phyloP scores from a whole-genome alignment of 495 filamentous ascomycete species.

The Penicillium malachiteum region DNA sequence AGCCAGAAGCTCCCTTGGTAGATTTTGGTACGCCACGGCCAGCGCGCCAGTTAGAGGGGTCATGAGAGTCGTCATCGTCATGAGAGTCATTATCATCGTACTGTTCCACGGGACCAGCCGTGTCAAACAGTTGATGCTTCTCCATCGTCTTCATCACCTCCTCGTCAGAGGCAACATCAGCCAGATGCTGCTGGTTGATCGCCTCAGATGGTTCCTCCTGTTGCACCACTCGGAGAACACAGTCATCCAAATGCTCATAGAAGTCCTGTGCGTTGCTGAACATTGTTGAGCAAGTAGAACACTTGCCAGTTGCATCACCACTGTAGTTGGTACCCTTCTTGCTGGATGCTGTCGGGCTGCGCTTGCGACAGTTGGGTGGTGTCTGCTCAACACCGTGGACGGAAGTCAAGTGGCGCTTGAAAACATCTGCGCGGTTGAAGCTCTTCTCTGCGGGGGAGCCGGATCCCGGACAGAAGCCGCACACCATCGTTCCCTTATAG shows the following conservation, averaged over 20 bases:
- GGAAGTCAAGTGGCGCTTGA: slow-evolving; percentile 93
- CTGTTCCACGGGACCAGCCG: slow-evolving; percentile 46
- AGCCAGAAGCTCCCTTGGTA: slow-evolving; percentile 29
- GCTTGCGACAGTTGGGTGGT: slow-evolving; percentile 92
- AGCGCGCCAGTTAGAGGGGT: slow-evolving; percentile 42
- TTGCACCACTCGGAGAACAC: slow-evolving; percentile 94
- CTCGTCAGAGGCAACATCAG: slow-evolving; percentile 78
- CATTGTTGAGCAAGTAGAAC: slow-evolving; percentile 87
- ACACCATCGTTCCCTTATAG: slow-evolving; percentile 99
- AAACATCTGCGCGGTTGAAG: slow-evolving; percentile 98
- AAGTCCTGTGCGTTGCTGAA: slow-evolving; percentile 97
- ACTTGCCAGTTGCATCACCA: slow-evolving; percentile 83
- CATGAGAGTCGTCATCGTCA: slow-evolving; percentile 64
- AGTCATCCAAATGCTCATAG: slow-evolving; percentile 99
- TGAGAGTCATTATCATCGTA: slow-evolving; percentile 57
- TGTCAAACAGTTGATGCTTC: slow-evolving; percentile 69
- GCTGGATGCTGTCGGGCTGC: slow-evolving; percentile 52
- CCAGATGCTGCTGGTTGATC: slow-evolving; percentile 85
- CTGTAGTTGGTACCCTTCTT: slow-evolving; percentile 62
- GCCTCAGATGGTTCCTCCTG: slow-evolving; percentile 95
- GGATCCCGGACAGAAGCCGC: slow-evolving; percentile 91
- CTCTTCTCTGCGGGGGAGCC: slow-evolving; percentile 94
- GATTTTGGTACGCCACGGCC: slow-evolving; percentile 49
- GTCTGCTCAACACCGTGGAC: slow-evolving; percentile 95
- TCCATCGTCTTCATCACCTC: slow-evolving; percentile 82